Base-by-base conservation (phyloP, 352 stramenopile genomes). In the Pythium aphanidermatum region DNA sequence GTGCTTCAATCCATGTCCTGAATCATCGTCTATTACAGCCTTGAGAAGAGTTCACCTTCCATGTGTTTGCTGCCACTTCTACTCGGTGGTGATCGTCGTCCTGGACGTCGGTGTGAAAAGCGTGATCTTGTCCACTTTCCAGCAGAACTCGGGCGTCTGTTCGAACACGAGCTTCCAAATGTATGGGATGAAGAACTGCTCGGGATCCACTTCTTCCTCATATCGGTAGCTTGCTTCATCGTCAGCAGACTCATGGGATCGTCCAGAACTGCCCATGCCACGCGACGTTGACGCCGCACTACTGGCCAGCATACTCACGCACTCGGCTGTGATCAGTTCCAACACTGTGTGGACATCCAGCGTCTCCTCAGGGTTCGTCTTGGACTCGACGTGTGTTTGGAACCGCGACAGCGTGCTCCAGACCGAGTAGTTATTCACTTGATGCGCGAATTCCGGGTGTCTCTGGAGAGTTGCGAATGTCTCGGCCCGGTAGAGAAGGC, bases 121-220 rank as follows among this genome's bases (percentile, higher is more conserved):
- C 35, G 77, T 89, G 59, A 87, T 86, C 58, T 89, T 89, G 40
- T 87, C 74, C 5, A 65, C 58, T 39, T 82, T 85, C 79, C 79
- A 92, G 55, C 70, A 78, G 32, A 88, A 86, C 17, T 92, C 79
- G 5, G 74, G 69, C 20, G 79, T 88, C 46, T 84, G 66, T 44
- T 86, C 72, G 31, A 72, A 78, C 11, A 89, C 68, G 28, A 84
- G 58, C 40, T 74, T 78, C 80, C 80, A 88, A 41, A 92, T 72
- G 58, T 84, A 83, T 38, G 71, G 74, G 39, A 86, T 55, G 54
- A 92, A 92, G 53, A 88, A 92, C 34, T 83, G 69, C 48, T 87
- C 77, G 1, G 75, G 70, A 14, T 83, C 63, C 14, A 51, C 58
- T 40, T 89, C 69, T 46, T 90, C 80, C 36, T 89, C 80, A 52